These are phyloP conservation scores for Cicer pinnatifidum DNA, from an alignment of 306 rosid species.

Conservation along the genomic window DNA sequence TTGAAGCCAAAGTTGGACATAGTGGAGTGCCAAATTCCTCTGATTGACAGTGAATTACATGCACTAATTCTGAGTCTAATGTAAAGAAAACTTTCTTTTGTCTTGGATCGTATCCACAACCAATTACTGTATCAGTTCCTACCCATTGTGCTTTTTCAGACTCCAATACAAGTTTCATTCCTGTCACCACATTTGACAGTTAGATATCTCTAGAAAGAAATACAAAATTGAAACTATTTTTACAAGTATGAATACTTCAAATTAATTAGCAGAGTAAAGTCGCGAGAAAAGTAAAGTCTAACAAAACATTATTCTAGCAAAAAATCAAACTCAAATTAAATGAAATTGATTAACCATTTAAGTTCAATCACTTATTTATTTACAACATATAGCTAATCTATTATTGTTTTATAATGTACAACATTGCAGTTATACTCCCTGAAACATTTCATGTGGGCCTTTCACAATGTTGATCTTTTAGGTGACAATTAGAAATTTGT, in stretches of 20 bases:
- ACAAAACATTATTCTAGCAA: too few relatives aligned
- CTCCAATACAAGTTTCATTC: slow-evolving; percentile 66
- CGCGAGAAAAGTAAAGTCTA: too few relatives aligned
- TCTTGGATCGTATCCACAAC: slow-evolving; percentile 88
- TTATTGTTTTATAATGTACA: too few relatives aligned
- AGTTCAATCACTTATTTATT: too few relatives aligned
- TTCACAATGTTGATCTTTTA: slow-evolving; percentile 25
- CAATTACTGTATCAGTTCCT: slow-evolving; percentile 68
- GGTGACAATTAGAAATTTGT: slow-evolving; percentile 30
- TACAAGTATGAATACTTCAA: not conserved
- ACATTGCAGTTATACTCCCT: too few relatives aligned
- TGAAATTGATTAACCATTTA: too few relatives aligned
- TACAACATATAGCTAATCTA: too few relatives aligned
- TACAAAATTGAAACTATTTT: not conserved
- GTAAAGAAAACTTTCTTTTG: slow-evolving; percentile 90
- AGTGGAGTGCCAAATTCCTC: slow-evolving; percentile 79
- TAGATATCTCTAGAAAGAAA: slow-evolving; percentile 8
- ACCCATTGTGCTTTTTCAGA: slow-evolving; percentile 76
- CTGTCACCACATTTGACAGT: slow-evolving; percentile 50
- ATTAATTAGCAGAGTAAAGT: too few relatives aligned
- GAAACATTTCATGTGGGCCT: slow-evolving; percentile 41
- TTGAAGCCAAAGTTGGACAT: slow-evolving; percentile 72
- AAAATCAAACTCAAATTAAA: too few relatives aligned
- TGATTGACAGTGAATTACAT: slow-evolving; percentile 68
- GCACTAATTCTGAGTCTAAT: slow-evolving; percentile 74